These are phyloP conservation scores for Hibiscus syriacus DNA, from an alignment of 345 rosid species.

Conservation along the genomic window DNA sequence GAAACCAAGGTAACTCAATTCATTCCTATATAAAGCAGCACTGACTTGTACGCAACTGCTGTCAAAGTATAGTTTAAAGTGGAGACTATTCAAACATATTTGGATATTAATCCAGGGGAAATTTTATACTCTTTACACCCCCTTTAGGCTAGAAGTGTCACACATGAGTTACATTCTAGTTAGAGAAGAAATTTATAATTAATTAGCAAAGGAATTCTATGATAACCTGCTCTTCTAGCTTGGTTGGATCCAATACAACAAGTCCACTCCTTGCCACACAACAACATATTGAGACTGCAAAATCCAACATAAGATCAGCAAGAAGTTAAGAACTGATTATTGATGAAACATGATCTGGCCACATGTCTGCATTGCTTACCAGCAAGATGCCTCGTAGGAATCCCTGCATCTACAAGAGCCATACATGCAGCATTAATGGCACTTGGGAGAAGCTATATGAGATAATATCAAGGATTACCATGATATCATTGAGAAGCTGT, in stretches of 20 bases:
- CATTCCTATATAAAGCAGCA: background rate
- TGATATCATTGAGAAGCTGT: background rate
- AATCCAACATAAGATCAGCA: slow-evolving; percentile 9
- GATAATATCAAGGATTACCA: slow-evolving; percentile 34
- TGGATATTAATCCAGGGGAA: background rate
- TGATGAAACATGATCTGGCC: background rate
- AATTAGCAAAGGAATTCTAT: background rate
- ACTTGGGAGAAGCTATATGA: slow-evolving; percentile 70
- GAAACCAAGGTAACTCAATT: background rate
- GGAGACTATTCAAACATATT: background rate
- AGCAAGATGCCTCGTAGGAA: slow-evolving; percentile 91
- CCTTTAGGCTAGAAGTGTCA: background rate
- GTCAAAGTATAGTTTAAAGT: background rate
- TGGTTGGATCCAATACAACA: slow-evolving; percentile 72
- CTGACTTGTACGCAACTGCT: background rate
- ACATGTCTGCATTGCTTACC: slow-evolving; percentile 31
- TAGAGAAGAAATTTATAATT: background rate
- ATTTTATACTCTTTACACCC: background rate
- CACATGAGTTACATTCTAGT: background rate
- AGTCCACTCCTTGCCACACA: slow-evolving; percentile 56
- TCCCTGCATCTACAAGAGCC: slow-evolving; percentile 96
- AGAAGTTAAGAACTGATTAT: background rate
- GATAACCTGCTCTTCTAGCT: slow-evolving; percentile 81
- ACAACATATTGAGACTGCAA: slow-evolving; percentile 84
- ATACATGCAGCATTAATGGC: slow-evolving; percentile 94